These are phyloP conservation scores for Echites panduratus DNA, from an alignment of 257 asterid genomes.

Conservation along the genomic window DNA sequence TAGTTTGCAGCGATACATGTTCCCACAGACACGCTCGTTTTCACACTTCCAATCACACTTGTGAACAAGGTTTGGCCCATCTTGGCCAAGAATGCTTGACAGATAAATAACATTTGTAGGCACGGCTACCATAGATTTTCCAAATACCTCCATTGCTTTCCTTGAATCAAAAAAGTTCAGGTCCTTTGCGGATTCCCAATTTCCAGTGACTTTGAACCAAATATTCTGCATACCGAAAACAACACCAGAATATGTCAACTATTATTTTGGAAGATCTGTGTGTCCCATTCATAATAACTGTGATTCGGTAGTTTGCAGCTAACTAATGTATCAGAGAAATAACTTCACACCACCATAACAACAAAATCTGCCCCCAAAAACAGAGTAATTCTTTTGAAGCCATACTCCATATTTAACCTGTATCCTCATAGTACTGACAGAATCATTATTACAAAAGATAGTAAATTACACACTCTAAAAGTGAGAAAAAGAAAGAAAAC, in stretches of 20 bases:
- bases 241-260: constrained; percentile 35
- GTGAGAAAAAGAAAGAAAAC: not conserved
- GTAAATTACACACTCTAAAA: not conserved
- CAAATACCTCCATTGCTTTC: constrained; percentile 87
- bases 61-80: constrained; percentile 90
- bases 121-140: constrained; percentile 71
- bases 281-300: not conserved
- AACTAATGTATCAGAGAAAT: not conserved
- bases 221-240: constrained; percentile 68
- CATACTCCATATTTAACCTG: not conserved
- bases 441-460: not conserved
- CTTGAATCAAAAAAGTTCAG: constrained; percentile 15
- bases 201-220: constrained; percentile 22
- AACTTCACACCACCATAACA: not conserved
- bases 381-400: not conserved
- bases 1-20: constrained; percentile 89
- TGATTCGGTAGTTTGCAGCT: not conserved
- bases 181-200: constrained; percentile 26
- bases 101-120: constrained; percentile 81
- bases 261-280: constrained; percentile 24
- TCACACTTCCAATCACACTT: constrained; percentile 97
- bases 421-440: not conserved
- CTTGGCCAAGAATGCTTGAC: constrained; percentile 96
- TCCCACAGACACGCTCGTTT: constrained; percentile 82
- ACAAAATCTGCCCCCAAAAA: not conserved